phyloP scores from a whole-genome alignment of 768 basidiomycete genomes.

The Termitomyces sp. region DNA sequence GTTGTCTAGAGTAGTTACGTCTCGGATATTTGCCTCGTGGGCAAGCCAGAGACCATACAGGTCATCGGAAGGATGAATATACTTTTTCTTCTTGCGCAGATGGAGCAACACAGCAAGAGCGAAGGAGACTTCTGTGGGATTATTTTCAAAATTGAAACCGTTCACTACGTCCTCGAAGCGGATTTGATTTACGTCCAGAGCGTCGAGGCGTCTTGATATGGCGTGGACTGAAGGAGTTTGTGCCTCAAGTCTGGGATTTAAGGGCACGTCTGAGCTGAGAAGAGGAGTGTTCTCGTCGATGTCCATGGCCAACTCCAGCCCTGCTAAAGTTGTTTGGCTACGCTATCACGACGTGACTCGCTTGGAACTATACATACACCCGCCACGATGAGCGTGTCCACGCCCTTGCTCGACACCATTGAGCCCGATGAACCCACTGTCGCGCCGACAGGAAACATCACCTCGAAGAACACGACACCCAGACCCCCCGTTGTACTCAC shows the following conservation, averaged over 20 bases:
- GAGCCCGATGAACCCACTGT: constrained; percentile 74
- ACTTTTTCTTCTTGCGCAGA: constrained; percentile 22
- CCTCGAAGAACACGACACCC: constrained; percentile 24
- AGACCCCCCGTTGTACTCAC: constrained; percentile 52
- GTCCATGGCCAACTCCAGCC: constrained; percentile 1
- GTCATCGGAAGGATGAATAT: constrained; percentile 19
- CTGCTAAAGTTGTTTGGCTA: constrained; percentile 9
- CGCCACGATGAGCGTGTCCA: constrained; percentile 41
- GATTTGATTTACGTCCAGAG: constrained; percentile 18
- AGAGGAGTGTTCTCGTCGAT: constrained; percentile 21
- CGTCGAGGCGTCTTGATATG: constrained; percentile 16
- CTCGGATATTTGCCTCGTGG: constrained; percentile 18
- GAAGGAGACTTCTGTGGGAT: constrained; percentile 23
- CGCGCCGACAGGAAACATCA: constrained; percentile 31
- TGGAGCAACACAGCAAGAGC: constrained; percentile 31
- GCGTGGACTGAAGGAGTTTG: constrained; percentile 14
- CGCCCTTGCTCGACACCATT: constrained; percentile 76
- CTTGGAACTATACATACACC: too few relatives aligned
- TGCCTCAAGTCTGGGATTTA: too few relatives aligned
- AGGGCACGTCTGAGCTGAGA: not conserved
- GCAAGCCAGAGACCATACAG: constrained; percentile 42
- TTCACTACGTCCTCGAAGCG: constrained; percentile 17
- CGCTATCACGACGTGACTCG: too few relatives aligned
- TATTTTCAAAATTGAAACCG: constrained; percentile 10
- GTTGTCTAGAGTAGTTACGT: constrained; percentile 28